Evolutionary conservation across 306 rosid species (phyloP).

Genomic region (Ormosia semicastrata): DNA sequence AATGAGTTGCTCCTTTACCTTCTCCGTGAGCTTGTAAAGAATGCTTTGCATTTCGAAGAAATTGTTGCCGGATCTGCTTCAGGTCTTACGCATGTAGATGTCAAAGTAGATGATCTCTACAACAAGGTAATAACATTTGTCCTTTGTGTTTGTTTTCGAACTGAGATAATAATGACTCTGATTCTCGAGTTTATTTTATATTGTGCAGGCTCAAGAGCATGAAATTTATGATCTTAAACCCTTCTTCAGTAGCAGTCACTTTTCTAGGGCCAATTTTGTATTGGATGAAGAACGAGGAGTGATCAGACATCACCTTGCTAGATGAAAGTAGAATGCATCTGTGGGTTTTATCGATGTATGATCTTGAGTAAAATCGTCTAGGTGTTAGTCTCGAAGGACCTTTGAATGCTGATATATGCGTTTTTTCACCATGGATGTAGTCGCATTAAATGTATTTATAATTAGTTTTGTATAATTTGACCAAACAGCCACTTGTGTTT

Average conservation of each 20-base stretch:
- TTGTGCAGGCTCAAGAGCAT: conserved; percentile 86
- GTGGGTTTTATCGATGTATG: not conserved
- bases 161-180: not conserved
- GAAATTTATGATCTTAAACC: conserved; percentile 83
- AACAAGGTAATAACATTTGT: conserved; percentile 52
- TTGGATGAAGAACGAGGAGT: conserved; percentile 67
- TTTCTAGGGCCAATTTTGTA: conserved; percentile 61
- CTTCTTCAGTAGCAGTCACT: conserved; percentile 73
- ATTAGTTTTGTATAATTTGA: no score
- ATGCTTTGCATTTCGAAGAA: conserved; percentile 79
- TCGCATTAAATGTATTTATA: not conserved
- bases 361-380: not conserved
- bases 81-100: conserved; percentile 59
- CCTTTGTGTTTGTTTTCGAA: not conserved
- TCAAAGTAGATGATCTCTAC: conserved; percentile 74
- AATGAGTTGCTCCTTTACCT: conserved; percentile 69
- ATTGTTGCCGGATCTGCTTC: conserved; percentile 66
- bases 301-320: conserved; percentile 62
- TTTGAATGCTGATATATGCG: not conserved
- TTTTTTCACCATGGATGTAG: not conserved
- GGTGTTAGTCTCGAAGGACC: not conserved
- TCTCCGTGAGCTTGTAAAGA: conserved; percentile 82
- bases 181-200: conserved; percentile 17
- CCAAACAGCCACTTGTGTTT: no score
- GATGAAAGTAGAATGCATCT: conserved; percentile 28